Evolutionary conservation across 192 early-diverging fungal species (phyloP), one percentile per base, ranked within the genome.

Genomic region (Pilaira anomala): DNA sequence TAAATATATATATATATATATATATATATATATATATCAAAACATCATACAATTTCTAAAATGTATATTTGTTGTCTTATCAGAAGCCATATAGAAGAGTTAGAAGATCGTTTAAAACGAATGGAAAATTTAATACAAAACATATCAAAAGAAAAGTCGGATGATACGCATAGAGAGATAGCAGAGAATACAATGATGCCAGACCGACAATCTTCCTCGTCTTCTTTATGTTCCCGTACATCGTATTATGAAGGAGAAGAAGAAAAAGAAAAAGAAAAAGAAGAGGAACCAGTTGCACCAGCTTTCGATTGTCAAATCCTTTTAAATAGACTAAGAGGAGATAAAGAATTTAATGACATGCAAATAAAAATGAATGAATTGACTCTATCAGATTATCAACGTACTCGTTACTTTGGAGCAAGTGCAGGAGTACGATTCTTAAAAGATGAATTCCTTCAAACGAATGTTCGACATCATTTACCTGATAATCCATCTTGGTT

Each of bases 371-470:
- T 91, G n/a, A 77, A 78, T 3, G 76, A 71, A 16, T 46, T 91
- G 54, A 76, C 83, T 7, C 73, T 90, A 45, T 83, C 86, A 52
- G 85, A 82, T 39, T 82, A 80, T 28, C 86, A 84, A 3, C 79
- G 83, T 7, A 73, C 85, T 18, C 68, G 82, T 18, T 92, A 90
- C 61, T 71, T 90, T 21, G 90, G 90, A n/a, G 81, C 85, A 50
- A 87, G 86, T 61, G 87, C 88, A 26, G 90, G 90, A 18, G 75
- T 89, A 62, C 80, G 85, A 50, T 67, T 88, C n/a, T 75, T 92
- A 11, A 51, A 87, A 58, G 30, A 69, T 78, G 48, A 65, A 57
- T n/a, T 76, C 1, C 52, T 82, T 39, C 62, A 55, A 55, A 73
- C 13, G 62, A 74, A 28, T 65, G 68, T 61, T 24, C 66, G 73